phyloP scores from a whole-genome alignment of 176 grass and related monocot species.

The Leersia perrieri region DNA sequence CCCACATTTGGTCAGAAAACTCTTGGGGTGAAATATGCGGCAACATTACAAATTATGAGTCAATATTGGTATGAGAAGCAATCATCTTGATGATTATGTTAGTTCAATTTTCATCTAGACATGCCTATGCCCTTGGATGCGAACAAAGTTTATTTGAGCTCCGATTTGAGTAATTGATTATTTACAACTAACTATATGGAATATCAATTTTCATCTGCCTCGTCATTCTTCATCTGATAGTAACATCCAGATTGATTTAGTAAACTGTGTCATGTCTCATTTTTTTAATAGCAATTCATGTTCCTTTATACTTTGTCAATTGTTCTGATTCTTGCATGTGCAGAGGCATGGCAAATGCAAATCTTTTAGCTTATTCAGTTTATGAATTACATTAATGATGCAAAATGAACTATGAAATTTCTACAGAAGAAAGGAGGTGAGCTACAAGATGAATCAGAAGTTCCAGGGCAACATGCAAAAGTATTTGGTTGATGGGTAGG shows the following conservation, averaged over 20 bases:
- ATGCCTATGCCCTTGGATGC: not conserved
- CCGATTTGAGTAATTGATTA: not conserved
- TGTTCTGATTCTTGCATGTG: not conserved
- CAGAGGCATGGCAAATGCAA: not conserved
- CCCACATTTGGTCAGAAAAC: not conserved
- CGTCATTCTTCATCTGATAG: too few relatives aligned
- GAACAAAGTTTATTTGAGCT: not conserved
- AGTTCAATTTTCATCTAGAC: not conserved
- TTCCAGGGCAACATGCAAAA: constrained; percentile 92
- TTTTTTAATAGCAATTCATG: not conserved
- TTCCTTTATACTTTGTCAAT: not conserved
- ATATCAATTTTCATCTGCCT: too few relatives aligned
- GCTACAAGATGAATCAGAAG: constrained; percentile 84
- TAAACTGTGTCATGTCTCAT: not conserved
- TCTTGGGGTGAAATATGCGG: not conserved
- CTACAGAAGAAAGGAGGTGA: constrained; percentile 69
- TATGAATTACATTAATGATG: not conserved
- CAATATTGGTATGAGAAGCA: not conserved
- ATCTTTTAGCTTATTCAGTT: not conserved
- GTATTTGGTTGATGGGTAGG: constrained; percentile 76
- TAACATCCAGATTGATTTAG: too few relatives aligned
- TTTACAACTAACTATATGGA: not conserved
- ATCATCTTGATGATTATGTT: not conserved
- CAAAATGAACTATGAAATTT: not conserved
- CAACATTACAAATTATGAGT: not conserved